Evolutionary conservation across 352 stramenopile species (phyloP), one percentile per base, ranked within the genome.

Genomic region (Hyaloperonospora brassicae): DNA sequence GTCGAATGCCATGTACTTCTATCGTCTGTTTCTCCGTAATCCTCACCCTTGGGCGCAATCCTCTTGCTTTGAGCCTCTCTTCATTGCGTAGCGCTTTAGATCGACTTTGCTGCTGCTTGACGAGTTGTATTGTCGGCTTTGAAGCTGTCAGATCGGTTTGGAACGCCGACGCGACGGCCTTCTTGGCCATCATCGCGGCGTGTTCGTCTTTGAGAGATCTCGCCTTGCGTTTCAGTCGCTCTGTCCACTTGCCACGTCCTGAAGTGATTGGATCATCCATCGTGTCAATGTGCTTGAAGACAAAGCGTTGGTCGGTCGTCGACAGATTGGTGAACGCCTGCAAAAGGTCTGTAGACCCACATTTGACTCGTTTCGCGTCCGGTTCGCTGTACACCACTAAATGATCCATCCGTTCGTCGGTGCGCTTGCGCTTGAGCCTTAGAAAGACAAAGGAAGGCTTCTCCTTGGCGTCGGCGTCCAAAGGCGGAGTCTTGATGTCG

Each of bases 201-300:
- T 54, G 72, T 31, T 84, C 79, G 50, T 83, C 61, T 47, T 84
- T 81, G 5, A 85, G 63, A 10, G 73, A 72, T 1, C 79, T 74
- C 5, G 72, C 72, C 52, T 87, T 89, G 47, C 68, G 73, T 52
- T 89, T 90, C 23, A 89, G 57, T 34, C 70, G 53, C 47, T 88
- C 68, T 14, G 71, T 78, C 80, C 73, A 88, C 44, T 85, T 91
- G 27, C 56, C 55, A 17, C 72, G 62, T 38, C 57, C 62, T 0
- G 58, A 50, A n/a, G 63, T 57, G 14, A 49, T 46, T 14, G 76
- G 55, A 34, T 80, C 57, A 43, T 91, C 69, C 70, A 93, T 73
- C 10, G 83, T 93, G 52, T 93, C 80, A 22, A 93, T 90, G 54
- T 82, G 83, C 50, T 75, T 90, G 46, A 93, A 90, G 21, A 93